Evolutionary conservation across 2,329 filamentous ascomycete species (phyloP), one percentile per base, ranked within the genome.

Genomic region (Dothideomycetes sp.): DNA sequence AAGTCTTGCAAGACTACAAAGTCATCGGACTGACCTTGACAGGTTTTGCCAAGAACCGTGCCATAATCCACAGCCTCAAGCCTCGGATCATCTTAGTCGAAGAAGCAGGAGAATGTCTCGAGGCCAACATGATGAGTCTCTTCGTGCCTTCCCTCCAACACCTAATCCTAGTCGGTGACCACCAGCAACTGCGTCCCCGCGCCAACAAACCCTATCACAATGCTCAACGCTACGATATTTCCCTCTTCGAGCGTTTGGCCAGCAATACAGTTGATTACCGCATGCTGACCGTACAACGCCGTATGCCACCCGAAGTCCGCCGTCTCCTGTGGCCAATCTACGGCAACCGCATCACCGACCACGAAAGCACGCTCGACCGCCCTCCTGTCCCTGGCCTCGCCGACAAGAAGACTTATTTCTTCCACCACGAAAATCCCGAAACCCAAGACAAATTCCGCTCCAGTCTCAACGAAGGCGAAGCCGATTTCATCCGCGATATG

Each of bases 201-300:
- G 83, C 79, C 43, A 73, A 81, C 2, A 70, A 73, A 1, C 70
- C 87, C 1, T 73, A 73, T 24, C 61, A 64, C 0, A 57, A 69
- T 0, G 82, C 82, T 0, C 86, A 74, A 55, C 70, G 75, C 47
- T 67, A 91, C 24, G 76, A 83, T 22, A 62, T 86, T 0, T 91
- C 84, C 0, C 71, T 93, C 51, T 93, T 93, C 51, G 82, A 93
- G 60, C 73, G 85, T 1, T 67, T 93, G 11, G 72, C 91, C n/a
- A 64, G 69, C 4, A 76, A 84, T 12, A 54, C 67, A 0, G 62
- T 88, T 13, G 72, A 76, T 0, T 85, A 74, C 52, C 70, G 71
- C 1, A 76, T 75, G 39, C 67, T 93, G 0, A 72, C 69, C 2
- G 69, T 75, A 36, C 86, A 94, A 57, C 75, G 84, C 28, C 65